Base-by-base conservation (phyloP, 352 stramenopile genomes). In the Phytophthora pisi region DNA sequence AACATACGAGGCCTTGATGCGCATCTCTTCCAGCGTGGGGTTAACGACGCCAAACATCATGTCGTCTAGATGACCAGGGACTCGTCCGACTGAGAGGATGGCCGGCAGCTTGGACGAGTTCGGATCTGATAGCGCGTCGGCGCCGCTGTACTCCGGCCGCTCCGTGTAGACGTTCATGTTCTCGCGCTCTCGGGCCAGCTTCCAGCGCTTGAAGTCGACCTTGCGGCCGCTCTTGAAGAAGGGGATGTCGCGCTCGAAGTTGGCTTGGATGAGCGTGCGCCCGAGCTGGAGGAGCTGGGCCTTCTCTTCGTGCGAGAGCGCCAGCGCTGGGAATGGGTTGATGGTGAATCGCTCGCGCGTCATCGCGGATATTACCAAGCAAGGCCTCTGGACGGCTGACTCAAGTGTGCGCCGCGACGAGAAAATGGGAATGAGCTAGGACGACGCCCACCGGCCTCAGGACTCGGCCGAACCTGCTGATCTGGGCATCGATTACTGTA, bases 31-130 rank as follows among this genome's bases (percentile, higher is more conserved):
- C 26, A 70, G 52, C 4, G 70, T 75, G 28, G 66, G 61, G 49
- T 68, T 72, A 1, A 75, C 57, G 3, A 72, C 57, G 36, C 70
- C 70, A 52, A 63, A 78, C 70, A 78, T 78, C 53, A 78, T 68
- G 66, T 78, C 70, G 53, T 78, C 66, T n/a, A 78, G 56, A 5
- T 45, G 50, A 1, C 70, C 70, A 5, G 42, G 47, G 11, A 70
- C 54, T 16, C 51, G 34, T 36, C 69, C 69, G 6, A 77, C 56
- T 0, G 59, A 68, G 2, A 77, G 58, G 31, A 77, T 66, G 43
- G 55, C 61, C 4, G 64, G 69, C 9, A 77, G 47, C 23, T 58
- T 63, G 43, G 51, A 55, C 23, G 51, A 57, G 45, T 52, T 58
- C n/a, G 63, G 56, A 13, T 67, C 55, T 3, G 46, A 61, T 26